Base-by-base conservation (phyloP, 78 protist species). In the Dictyostelium firmibasis region DNA sequence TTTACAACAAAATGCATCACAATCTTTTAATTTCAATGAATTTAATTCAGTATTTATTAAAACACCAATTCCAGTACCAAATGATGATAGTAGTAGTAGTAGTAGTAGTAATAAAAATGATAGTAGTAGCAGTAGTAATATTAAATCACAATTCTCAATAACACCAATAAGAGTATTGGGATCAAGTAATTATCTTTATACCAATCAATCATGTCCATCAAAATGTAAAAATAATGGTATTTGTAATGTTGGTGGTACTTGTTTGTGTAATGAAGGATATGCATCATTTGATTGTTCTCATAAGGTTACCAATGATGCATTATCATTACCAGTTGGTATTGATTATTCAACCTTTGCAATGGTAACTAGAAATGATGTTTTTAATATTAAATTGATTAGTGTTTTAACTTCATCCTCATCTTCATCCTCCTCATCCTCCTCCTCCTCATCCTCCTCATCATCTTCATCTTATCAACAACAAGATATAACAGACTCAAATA, bases 211-310 rank as follows among this genome's bases (percentile, higher is more conserved):
- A 25, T 72, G 79, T 33, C 79, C 79, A 33, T 9, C 2, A 9
- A 31, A 31, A 27, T 72, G 79, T 16, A 72, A 25, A 72, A n/a
- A 72, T 16, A n/a, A 72, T 33, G 79, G 79, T 33, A n/a, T 14
- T 16, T 72, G 79, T 72, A 14, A 25, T 72, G 0, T 72, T 33
- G 79, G 47, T 33, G 16, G 20, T 20, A 27, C 23, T 10, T 72
- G 79, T 33, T 25, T 25, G 33, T 72, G 79, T 33, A 33, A 27
- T 33, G 47, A 72, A 33, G 79, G 79, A 18, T 72, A 72, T 72
- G 79, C 79, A 72, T 72, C 79, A 72, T 72, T 72, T 33, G 79
- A 72, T 72, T 72, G 79, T 33, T 25, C 38, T 14, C 36, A 33
- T 27, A 72, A 72, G 20, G 10, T 72, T 31, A 33, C 20, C 29